phyloP scores from a whole-genome alignment of 164 flowering plant species.

The Nymphaea colorata region DNA sequence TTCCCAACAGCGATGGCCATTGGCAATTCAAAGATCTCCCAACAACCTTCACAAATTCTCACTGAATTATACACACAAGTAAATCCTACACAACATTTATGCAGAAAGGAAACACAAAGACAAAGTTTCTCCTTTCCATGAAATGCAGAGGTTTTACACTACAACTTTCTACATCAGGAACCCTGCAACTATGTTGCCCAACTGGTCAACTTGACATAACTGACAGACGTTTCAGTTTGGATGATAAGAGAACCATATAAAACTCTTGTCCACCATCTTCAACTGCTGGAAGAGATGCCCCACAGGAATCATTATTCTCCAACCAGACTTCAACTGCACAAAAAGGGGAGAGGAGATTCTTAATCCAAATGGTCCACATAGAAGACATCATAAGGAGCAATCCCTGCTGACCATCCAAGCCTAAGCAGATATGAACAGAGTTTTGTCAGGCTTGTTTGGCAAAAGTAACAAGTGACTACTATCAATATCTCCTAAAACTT shows the following conservation, averaged over 20 bases:
- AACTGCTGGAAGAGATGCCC: conserved; percentile 75
- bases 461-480: too few relatives aligned
- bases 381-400: conserved; percentile 87
- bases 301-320: conserved; percentile 86
- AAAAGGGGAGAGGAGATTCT: conserved; percentile 64
- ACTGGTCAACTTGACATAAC: conserved; percentile 83
- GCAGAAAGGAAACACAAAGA: too few relatives aligned
- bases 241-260: conserved; percentile 50
- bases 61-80: too few relatives aligned
- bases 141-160: too few relatives aligned
- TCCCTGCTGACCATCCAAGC: conserved; percentile 75
- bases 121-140: too few relatives aligned
- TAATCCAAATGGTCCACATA: conserved; percentile 87
- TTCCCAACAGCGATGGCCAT: too few relatives aligned
- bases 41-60: too few relatives aligned
- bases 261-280: conserved; percentile 68
- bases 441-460: too few relatives aligned
- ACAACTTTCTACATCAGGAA: conserved; percentile 6
- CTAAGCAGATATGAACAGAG: too few relatives aligned
- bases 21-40: too few relatives aligned
- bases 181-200: conserved; percentile 59
- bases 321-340: conserved; percentile 88
- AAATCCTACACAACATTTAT: too few relatives aligned
- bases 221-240: conserved; percentile 60
- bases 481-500: too few relatives aligned